Evolutionary conservation across 345 rosid species (phyloP), one percentile per base, ranked within the genome.

Genomic region (Jatropha curcas): DNA sequence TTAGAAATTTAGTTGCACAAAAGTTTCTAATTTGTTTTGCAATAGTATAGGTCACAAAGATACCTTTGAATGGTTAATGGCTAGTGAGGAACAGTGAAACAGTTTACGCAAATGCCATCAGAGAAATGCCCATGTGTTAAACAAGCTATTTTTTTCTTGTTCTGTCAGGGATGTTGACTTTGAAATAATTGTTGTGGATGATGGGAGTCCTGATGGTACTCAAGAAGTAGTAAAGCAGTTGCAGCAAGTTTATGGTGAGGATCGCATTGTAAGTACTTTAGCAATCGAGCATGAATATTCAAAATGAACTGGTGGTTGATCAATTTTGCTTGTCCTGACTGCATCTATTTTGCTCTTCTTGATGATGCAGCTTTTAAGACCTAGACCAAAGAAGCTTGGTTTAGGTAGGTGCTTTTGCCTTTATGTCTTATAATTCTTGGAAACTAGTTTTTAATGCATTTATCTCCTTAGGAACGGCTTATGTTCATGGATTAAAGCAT

Each of bases 121-220:
- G n/a, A 59, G 20, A 59, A 59, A 30, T 0, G 33, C 12, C 14
- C 20, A 3, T 30, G 63, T 28, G 13, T 30, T 28, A 11, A 28
- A 8, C 35, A 25, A 58, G 1, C 1, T 31, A 58, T 10, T 25
- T 58, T 14, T 28, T 5, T 10, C 22, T n/a, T 16, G 12, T 16
- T 17, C n/a, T 64, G 41, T 75, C 53, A 91, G 97, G 79, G 90
- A 88, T 83, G 89, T 88, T 34, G 91, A 95, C 73, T 93, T 91
- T 68, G 98, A 95, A 83, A 84, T 91, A 53, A 88, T 93, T 71
- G 84, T 95, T 60, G 99, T 95, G 77, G 99, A 95, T 71, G 99
- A 92, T 77, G 97, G 98, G 80, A 95, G 99, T 71, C 99, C 96
- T 28, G 99, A 92, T 75, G 99, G 94, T 50, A 94, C 98, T 31